phyloP scores from a whole-genome alignment of 1,139 yeast genomes.

The Pichia sp. region DNA sequence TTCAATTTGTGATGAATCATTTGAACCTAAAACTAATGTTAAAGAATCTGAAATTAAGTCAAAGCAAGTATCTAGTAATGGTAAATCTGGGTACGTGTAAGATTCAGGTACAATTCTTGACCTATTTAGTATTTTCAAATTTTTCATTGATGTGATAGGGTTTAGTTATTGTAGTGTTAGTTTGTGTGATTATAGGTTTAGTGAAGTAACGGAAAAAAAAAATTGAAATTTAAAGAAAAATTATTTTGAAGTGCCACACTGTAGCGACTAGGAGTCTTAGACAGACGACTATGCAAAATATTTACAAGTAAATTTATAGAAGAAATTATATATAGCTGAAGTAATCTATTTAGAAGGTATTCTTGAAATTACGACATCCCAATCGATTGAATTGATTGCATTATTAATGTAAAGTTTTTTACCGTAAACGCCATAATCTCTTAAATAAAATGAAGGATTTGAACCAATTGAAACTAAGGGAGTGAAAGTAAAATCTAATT shows the following conservation, averaged over 20 bases:
- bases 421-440: slow-evolving; percentile 74
- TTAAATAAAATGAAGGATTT: slow-evolving; percentile 58
- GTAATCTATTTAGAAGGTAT: slow-evolving; percentile 21
- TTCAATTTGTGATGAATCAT: slow-evolving; percentile 50
- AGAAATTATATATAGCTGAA: background rate
- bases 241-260: background rate
- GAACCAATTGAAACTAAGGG: slow-evolving; percentile 68
- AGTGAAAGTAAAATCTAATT: slow-evolving; percentile 33
- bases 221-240: background rate
- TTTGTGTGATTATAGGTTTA: background rate
- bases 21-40: slow-evolving; percentile 58
- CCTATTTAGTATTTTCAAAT: slow-evolving; percentile 42
- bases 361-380: slow-evolving; percentile 57
- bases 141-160: slow-evolving; percentile 34
- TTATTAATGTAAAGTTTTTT: slow-evolving; percentile 59
- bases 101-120: slow-evolving; percentile 42
- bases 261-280: no score
- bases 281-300: background rate
- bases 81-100: slow-evolving; percentile 53
- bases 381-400: slow-evolving; percentile 64
- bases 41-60: slow-evolving; percentile 71
- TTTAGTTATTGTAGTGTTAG: background rate
- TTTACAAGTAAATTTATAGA: slow-evolving; percentile 6
- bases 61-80: slow-evolving; percentile 53
- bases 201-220: background rate